These are phyloP conservation scores for Aspergillus calidoustus DNA, from an alignment of 2,329 filamentous ascomycete species.

Conservation along the genomic window DNA sequence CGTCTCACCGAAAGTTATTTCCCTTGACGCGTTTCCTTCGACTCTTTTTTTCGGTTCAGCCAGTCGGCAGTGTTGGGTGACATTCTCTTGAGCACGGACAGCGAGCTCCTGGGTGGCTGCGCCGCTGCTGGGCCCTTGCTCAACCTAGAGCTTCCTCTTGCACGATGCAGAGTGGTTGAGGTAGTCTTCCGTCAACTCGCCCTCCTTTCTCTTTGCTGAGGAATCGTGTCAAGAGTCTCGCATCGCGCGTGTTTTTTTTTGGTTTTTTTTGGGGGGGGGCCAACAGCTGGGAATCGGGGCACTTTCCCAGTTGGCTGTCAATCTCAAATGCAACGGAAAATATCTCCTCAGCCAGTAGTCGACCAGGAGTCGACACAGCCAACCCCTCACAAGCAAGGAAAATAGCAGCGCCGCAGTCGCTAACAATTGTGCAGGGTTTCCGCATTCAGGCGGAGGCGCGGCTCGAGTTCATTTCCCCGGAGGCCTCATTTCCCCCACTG, in stretches of 20 bases:
- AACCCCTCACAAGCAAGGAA: neutral
- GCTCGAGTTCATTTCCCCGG: neutral
- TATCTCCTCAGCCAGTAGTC: constrained; percentile 1
- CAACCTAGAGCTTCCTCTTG: no score
- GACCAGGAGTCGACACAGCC: neutral
- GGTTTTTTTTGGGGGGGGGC: neutral
- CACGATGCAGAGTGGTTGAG: neutral
- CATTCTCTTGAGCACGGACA: constrained; percentile 7
- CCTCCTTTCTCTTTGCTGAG: neutral
- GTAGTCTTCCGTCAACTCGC: neutral
- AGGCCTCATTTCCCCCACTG: neutral
- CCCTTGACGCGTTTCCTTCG: constrained; percentile 19
- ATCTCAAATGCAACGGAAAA: constrained; percentile 1
- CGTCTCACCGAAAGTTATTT: constrained; percentile 14
- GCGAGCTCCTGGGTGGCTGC: neutral
- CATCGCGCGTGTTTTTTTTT: neutral
- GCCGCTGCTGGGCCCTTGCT: no score
- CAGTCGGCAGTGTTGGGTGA: constrained; percentile 12
- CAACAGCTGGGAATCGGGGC: neutral
- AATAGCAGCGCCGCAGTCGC: neutral
- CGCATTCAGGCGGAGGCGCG: neutral
- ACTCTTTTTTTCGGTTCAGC: constrained; percentile 11
- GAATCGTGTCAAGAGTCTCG: neutral
- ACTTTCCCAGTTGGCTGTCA: neutral
- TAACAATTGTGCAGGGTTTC: neutral